These are phyloP conservation scores for Symbiodinium pilosum DNA, from an alignment of 73 alveolate species.

Conservation along the genomic window DNA sequence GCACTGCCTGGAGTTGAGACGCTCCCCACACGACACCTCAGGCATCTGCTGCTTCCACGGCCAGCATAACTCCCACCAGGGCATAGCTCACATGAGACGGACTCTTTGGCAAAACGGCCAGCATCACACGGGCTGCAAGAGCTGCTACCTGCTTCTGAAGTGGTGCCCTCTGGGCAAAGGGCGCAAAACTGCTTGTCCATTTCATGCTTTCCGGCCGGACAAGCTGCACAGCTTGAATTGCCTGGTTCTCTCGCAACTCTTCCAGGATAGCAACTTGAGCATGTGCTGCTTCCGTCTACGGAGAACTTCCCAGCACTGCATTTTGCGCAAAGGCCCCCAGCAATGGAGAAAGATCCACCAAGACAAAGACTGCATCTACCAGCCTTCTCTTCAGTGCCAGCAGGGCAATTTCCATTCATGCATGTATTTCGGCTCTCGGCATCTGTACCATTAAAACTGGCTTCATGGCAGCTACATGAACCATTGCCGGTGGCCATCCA, in stretches of 20 bases:
- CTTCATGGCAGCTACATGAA: constrained; percentile 36
- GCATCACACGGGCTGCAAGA: constrained; percentile 19
- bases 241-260: neutral
- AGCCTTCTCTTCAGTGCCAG: constrained; percentile 59
- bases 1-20: constrained; percentile 37
- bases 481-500: constrained; percentile 52
- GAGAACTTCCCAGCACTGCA: constrained; percentile 26
- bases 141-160: neutral
- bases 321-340: neutral
- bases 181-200: constrained; percentile 11
- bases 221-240: constrained; percentile 12
- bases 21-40: neutral
- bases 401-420: constrained; percentile 43
- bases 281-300: neutral
- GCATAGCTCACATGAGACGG: constrained; percentile 31
- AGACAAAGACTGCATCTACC: constrained; percentile 3
- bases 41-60: constrained; percentile 37
- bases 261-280: constrained; percentile 7
- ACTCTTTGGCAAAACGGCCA: neutral
- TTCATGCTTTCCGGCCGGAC: constrained; percentile 66
- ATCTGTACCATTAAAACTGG: neutral
- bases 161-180: constrained; percentile 13
- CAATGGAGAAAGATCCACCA: neutral
- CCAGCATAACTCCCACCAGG: constrained; percentile 6
- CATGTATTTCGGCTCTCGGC: constrained; percentile 32